A percentile compares a stretch with the other conserved stretches of the same genome.
phyloP scores from a whole-genome alignment of 1,284 basidiomycete species.

The Rhodotorula sp. region DNA sequence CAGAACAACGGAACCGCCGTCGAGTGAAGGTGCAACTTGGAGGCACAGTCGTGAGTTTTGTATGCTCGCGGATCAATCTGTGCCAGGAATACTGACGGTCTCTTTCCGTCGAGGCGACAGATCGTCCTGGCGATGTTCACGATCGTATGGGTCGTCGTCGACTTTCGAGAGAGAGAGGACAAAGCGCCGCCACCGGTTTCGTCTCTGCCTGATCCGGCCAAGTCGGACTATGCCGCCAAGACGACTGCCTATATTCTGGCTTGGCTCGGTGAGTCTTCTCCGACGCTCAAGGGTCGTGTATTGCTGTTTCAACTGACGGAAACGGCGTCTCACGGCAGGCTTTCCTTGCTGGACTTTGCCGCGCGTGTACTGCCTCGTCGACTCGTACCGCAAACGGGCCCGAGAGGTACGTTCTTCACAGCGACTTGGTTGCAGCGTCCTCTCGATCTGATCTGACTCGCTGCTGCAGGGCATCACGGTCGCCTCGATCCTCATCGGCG shows the following conservation, averaged over 20 bases:
- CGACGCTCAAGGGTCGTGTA: no score
- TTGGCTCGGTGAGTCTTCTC: neutral
- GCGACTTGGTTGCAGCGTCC: no score
- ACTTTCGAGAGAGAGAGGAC: neutral
- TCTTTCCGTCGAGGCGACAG: neutral
- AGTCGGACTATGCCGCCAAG: neutral
- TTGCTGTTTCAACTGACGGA: neutral
- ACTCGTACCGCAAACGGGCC: neutral
- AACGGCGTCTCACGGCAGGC: neutral
- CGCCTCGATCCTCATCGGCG: constrained; percentile 4
- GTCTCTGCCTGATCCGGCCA: neutral
- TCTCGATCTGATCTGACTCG: no score
- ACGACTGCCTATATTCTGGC: neutral
- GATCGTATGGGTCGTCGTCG: neutral
- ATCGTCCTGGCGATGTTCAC: neutral
- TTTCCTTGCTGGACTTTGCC: neutral
- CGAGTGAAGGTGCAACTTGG: neutral
- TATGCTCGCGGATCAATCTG: neutral
- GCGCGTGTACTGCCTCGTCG: neutral
- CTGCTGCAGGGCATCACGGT: neutral
- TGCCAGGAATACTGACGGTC: neutral
- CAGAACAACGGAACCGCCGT: no score
- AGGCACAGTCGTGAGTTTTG: neutral
- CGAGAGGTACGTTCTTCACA: neutral
- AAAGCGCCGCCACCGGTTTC: neutral